Evolutionary conservation across 2,329 filamentous ascomycete species (phyloP), one percentile per base, ranked within the genome.

Genomic region (Aspergillus hortae): DNA sequence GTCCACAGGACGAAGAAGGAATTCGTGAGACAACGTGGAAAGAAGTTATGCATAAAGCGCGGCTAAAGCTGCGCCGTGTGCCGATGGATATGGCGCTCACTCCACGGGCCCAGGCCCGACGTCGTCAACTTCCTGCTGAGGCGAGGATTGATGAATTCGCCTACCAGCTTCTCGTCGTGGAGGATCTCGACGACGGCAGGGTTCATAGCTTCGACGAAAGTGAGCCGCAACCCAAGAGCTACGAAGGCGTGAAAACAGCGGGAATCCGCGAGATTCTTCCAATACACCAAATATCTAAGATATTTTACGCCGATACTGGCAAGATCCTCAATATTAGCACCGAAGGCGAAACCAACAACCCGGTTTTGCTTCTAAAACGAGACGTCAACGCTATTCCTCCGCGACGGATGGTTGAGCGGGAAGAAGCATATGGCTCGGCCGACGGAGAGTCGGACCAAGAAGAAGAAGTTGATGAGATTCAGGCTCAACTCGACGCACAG

Each of bases 31-130:
- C 90, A 0, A 88, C 92, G 0, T 97, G 94, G 94, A 94, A 97
- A 67, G 92, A 99, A 68, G 91, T 95, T 38, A 86, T 96, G 55
- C 92, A 97, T 74, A 99, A 97, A 69, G 89, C 91, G 15, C 83
- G 86, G 36, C 84, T 96, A 11, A 90, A 91, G 52, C 77, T 99
- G 10, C 81, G 88, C 61, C 81, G 92, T 44, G 82, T 89, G 0
- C 88, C 85, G 0, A 71, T 87, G 30, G 76, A 80, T 40, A 66
- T 78, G 36, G 68, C 80, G 0, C 80, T 64, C 23, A 51, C 53
- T 30, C 53, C 57, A 6, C 58, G 59, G 30, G 54, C 46, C 5
- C 48, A 58, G 19, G 21, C 25, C 6, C 55, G 51, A 14, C 48
- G 50, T 11, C 47, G 56, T 3, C 65, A 69, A 27, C 59, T 75